A percentile compares a stretch with the other conserved stretches of the same genome.
Evolutionary conservation across 495 filamentous ascomycete species (phyloP).

Genomic region (Talaromyces trachyspermus): DNA sequence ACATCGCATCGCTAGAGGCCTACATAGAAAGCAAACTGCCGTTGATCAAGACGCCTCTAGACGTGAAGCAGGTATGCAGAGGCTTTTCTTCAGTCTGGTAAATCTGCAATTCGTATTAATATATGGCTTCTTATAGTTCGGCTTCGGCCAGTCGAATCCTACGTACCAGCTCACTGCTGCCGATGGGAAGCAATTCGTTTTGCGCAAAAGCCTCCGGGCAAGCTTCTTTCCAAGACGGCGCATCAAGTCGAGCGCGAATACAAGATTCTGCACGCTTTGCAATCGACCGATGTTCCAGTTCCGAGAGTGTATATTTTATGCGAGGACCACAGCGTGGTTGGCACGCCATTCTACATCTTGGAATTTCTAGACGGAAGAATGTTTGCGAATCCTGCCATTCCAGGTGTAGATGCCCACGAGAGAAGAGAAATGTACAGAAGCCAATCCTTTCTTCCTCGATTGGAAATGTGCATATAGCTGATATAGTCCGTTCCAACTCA

Average conservation of each 20-base stretch:
- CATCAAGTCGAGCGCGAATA: conserved; percentile 96
- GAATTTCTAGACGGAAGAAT: conserved; percentile 86
- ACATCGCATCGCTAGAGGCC: conserved; percentile 64
- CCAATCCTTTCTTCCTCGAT: not conserved
- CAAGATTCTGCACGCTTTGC: conserved; percentile 77
- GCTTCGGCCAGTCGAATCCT: conserved; percentile 94
- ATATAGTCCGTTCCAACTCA: conserved; percentile 8
- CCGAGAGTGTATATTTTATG: conserved; percentile 82
- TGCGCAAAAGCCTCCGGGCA: conserved; percentile 95
- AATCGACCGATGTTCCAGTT: conserved; percentile 73
- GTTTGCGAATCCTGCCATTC: conserved; percentile 81
- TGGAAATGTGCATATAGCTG: not conserved
- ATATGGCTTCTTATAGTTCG: too few species aligned
- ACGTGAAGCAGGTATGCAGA: conserved; percentile 74
- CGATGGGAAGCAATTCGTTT: conserved; percentile 62
- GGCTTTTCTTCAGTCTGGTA: too few species aligned
- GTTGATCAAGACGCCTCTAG: conserved; percentile 69
- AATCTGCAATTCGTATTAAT: too few species aligned
- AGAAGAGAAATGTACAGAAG: conserved; percentile 31
- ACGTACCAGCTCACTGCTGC: conserved; percentile 80
- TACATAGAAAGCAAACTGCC: conserved; percentile 73
- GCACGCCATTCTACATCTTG: conserved; percentile 96
- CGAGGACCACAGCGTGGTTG: conserved; percentile 69
- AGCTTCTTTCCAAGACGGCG: conserved; percentile 83
- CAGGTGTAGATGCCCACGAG: conserved; percentile 60